A percentile compares a stretch with the other conserved stretches of the same genome.
These are phyloP conservation scores for Populus euphratica DNA, from an alignment of 345 rosid genomes.

Conservation along the genomic window DNA sequence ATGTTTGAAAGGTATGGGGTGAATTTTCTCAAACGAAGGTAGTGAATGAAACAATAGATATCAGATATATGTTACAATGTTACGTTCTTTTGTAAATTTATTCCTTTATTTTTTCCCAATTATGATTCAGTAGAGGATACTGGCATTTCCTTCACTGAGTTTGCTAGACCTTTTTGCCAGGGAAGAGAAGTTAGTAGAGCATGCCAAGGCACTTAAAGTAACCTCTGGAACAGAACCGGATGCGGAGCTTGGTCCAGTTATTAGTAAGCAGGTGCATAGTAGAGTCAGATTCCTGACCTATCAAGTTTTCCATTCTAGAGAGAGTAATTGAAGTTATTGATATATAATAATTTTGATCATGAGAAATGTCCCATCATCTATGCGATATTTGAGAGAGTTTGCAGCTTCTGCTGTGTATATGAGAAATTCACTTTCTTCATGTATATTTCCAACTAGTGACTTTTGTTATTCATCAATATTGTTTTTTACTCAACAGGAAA, in stretches of 20 bases:
- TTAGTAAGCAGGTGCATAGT: constrained; percentile 52
- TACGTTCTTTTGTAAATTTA: not conserved
- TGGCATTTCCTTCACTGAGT: not conserved
- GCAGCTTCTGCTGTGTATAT: constrained; percentile 3
- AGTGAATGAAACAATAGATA: not conserved
- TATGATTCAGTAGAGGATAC: not conserved
- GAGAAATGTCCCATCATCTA: not conserved
- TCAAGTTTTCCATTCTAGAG: not conserved
- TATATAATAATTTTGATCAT: not conserved
- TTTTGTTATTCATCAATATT: not conserved
- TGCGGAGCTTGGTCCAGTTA: constrained; percentile 63
- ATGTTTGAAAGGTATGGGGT: too few species aligned
- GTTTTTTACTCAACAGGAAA: constrained; percentile 34
- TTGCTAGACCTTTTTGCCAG: constrained; percentile 31
- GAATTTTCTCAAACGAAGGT: not conserved
- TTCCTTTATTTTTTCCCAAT: not conserved
- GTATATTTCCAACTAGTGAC: not conserved
- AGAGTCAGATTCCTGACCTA: not conserved
- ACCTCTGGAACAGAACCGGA: constrained; percentile 53
- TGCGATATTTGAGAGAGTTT: constrained; percentile 1
- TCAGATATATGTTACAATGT: not conserved
- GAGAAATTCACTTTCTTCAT: not conserved
- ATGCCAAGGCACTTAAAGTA: constrained; percentile 45
- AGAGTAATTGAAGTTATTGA: not conserved
- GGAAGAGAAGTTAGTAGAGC: constrained; percentile 54